These are phyloP conservation scores for Solanum appendiculatum DNA, from an alignment of 257 asterid species.

Conservation along the genomic window DNA sequence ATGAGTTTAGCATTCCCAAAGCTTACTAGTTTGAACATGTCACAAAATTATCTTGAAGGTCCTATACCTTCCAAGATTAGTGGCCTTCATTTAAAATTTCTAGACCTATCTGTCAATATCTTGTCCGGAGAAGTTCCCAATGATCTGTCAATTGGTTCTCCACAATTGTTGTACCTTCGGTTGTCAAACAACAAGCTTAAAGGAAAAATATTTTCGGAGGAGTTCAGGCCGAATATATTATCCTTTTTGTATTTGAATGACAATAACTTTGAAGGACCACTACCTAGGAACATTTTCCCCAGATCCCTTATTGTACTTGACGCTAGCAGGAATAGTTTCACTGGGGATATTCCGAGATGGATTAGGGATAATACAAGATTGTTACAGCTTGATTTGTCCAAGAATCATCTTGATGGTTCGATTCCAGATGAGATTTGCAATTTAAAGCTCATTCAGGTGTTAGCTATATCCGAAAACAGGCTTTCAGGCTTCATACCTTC, in stretches of 20 bases:
- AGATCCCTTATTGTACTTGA: no score
- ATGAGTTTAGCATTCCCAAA: neutral
- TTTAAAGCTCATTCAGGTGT: no score
- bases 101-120: neutral
- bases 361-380: no score
- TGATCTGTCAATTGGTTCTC: neutral
- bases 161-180: rapidly evolving
- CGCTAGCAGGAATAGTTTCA: no score
- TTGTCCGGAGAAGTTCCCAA: neutral
- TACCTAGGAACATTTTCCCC: no score
- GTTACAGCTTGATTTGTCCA: no score
- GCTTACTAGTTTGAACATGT: neutral
- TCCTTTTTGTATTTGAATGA: neutral
- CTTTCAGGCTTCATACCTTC: no score
- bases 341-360: no score
- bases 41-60: neutral
- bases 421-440: no score
- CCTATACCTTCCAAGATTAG: neutral
- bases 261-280: no score
- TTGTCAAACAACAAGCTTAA: neutral
- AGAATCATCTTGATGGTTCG: no score
- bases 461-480: no score
- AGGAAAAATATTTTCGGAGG: neutral
- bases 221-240: neutral
- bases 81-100: rapidly evolving